Conservation (phyloP, 2,329 filamentous ascomycete genomes). For the Lecanicillium sp. region DNA sequence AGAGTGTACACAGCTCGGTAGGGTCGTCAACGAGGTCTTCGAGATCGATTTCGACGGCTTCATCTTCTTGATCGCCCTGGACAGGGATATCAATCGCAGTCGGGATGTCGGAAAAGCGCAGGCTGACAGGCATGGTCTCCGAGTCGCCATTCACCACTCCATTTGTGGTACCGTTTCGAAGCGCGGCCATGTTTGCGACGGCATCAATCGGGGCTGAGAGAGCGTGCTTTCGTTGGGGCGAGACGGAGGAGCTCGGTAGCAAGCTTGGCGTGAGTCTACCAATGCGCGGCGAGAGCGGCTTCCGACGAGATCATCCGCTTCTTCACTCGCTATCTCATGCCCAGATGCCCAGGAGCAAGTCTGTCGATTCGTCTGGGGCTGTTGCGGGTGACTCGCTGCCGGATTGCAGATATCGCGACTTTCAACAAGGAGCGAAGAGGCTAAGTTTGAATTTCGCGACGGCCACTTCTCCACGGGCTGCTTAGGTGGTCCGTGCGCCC, state of each 20-base stretch:
- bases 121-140: slow-evolving; percentile 33
- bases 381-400: slow-evolving; percentile 1
- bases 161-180: slow-evolving; percentile 36
- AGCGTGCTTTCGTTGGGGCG: background rate
- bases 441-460: slow-evolving; percentile 9
- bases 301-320: too few relatives aligned
- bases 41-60: slow-evolving; percentile 86
- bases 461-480: background rate
- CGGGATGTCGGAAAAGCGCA: slow-evolving; percentile 56
- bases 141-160: slow-evolving; percentile 32
- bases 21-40: slow-evolving; percentile 88
- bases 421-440: slow-evolving; percentile 3
- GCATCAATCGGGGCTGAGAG: background rate
- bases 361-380: slow-evolving; percentile 1
- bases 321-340: background rate
- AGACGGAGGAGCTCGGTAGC: background rate
- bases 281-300: too few relatives aligned
- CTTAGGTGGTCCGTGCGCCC: slow-evolving; percentile 10
- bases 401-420: slow-evolving; percentile 3
- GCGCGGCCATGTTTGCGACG: slow-evolving; percentile 31
- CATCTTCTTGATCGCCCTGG: slow-evolving; percentile 56
- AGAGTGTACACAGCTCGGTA: slow-evolving; percentile 86
- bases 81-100: slow-evolving; percentile 60
- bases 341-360: background rate
- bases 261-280: background rate